These are phyloP conservation scores for Aspergillus brunneoviolaceus DNA, from an alignment of 2,329 filamentous ascomycete species.

Conservation along the genomic window DNA sequence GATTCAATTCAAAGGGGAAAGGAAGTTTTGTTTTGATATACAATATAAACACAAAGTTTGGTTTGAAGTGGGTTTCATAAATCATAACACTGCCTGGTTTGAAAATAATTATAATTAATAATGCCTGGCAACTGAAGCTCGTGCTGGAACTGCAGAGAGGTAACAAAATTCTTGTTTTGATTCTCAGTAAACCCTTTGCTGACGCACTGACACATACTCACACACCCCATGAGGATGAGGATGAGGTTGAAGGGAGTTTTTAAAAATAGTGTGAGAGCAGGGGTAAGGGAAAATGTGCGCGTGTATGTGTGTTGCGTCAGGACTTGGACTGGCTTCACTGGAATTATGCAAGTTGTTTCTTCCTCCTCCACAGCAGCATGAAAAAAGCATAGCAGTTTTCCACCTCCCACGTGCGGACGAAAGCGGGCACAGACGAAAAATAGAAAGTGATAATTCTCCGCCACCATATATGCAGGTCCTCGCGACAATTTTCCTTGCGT, in stretches of 20 bases:
- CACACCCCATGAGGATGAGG: too few species aligned
- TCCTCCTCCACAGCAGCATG: not conserved
- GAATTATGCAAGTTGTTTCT: not conserved
- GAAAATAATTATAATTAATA: constrained; percentile 20
- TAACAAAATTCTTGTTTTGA: not conserved
- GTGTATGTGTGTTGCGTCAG: not conserved
- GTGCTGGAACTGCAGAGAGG: constrained; percentile 12
- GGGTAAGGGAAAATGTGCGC: too few species aligned
- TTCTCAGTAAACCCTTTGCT: not conserved
- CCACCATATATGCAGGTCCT: not conserved
- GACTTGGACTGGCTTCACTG: not conserved
- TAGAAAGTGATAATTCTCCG: not conserved
- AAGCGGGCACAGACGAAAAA: not conserved
- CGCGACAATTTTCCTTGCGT: not conserved
- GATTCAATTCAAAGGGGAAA: not conserved
- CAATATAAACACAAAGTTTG: constrained; percentile 14
- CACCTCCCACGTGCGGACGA: not conserved
- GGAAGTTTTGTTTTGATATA: not conserved
- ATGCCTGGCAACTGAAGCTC: constrained; percentile 7
- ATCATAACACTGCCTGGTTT: constrained; percentile 22
- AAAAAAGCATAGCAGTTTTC: not conserved
- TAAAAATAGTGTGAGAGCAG: not conserved
- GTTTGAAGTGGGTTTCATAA: constrained; percentile 16
- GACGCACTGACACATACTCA: not conserved
- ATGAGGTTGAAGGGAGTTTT: too few species aligned